Percentiles rank a stretch among this genome's conserved stretches.
Conservation (phyloP, 2,329 filamentous ascomycete genomes). For the Fusarium musae region DNA sequence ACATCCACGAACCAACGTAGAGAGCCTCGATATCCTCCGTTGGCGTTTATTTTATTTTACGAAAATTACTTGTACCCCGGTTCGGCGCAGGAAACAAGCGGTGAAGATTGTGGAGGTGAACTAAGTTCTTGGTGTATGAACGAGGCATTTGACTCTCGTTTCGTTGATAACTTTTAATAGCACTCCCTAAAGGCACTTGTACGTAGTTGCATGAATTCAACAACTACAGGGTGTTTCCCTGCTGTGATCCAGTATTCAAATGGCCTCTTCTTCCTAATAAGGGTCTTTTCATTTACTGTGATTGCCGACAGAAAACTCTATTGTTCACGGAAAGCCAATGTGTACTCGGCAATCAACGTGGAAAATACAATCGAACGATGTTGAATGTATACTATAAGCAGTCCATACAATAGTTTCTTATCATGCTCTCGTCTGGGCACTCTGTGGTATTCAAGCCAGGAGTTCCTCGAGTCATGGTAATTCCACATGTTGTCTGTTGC, state of each 20-base stretch:
- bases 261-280: conserved; percentile 11
- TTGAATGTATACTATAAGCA: not conserved
- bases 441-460: not conserved
- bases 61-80: not conserved
- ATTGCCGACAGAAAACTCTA: conserved; percentile 13
- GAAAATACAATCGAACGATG: not conserved
- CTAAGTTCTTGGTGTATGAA: not conserved
- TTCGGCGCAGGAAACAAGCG: not conserved
- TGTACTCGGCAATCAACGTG: not conserved
- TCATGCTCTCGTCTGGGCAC: not conserved
- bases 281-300: conserved; percentile 3
- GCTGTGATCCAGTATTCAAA: not conserved
- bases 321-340: not conserved
- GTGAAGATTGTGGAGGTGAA: not conserved
- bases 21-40: conserved; percentile 7
- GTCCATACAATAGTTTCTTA: not conserved
- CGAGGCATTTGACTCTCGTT: not conserved
- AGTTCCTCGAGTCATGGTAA: not conserved
- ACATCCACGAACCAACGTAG: conserved; percentile 2
- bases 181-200: not conserved
- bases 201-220: not conserved
- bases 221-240: conserved; percentile 8
- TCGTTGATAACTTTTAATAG: not conserved
- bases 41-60: not conserved
- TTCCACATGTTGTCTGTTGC: not conserved